Conservation (phyloP, 2,329 filamentous ascomycete species). For the Ilyonectria robusta region DNA sequence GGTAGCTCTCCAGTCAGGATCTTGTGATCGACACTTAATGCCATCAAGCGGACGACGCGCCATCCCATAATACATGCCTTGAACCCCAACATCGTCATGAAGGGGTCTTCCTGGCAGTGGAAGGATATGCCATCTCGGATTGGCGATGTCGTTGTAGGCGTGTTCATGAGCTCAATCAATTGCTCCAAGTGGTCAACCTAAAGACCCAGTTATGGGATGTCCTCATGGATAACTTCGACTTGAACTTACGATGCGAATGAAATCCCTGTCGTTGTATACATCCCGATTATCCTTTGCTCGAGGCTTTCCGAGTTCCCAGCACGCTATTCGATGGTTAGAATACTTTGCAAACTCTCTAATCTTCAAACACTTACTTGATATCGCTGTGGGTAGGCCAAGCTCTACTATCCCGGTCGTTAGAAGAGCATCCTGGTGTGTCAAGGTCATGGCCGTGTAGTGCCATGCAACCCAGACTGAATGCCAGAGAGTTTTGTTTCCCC, state of each 20-base stretch:
- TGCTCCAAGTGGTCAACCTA: conserved; percentile 30
- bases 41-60: conserved; percentile 29
- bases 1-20: conserved; percentile 9
- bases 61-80: conserved; percentile 32
- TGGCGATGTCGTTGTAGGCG: background rate
- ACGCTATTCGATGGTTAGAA: conserved; percentile 6
- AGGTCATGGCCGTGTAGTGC: conserved; percentile 30
- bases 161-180: conserved; percentile 22
- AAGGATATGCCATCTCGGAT: background rate
- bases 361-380: conserved; percentile 11
- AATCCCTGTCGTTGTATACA: conserved; percentile 27
- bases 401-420: conserved; percentile 30
- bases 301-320: conserved; percentile 30
- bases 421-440: conserved; percentile 30
- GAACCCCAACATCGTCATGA: conserved; percentile 28
- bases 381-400: conserved; percentile 19
- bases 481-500: conserved; percentile 23
- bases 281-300: conserved; percentile 27
- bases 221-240: accelerated
- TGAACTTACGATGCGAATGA: conserved; percentile 21
- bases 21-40: conserved; percentile 23
- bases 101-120: conserved; percentile 21
- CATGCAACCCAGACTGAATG: conserved; percentile 30
- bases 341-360: accelerated
- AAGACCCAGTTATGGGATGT: background rate